Base-by-base conservation (phyloP, 306 rosid species). In the Dryas octopetala region DNA sequence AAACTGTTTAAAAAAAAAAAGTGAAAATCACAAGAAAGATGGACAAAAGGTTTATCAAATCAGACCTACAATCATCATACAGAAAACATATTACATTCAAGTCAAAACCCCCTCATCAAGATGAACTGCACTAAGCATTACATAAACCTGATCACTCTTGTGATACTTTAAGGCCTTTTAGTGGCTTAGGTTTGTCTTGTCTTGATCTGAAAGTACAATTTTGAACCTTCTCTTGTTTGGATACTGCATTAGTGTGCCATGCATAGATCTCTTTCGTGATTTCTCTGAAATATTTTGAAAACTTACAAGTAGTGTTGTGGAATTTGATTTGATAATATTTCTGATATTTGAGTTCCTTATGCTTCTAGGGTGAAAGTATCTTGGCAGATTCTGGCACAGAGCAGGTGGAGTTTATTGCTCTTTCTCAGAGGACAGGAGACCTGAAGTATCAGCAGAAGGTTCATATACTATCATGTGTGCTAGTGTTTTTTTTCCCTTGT, bases 381-480 rank as follows among this genome's bases (percentile, higher is more conserved):
- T 77, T 96, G 82, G 99, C 99, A 66, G 98, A 96, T 88, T 87
- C 98, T 63, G 99, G 96, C 72, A 92, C 99, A 32, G 99, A 96
- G 83, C 99, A 96, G 84, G 88, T 96, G 75, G 99, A 96, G 79
- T 96, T 96, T 80, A 96, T 96, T 86, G 96, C 83, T 84, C 89
- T 92, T 80, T 96, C 99, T 77, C 96, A 96, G 83, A 88, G 99
- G 80, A 96, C 98, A 15, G 99, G 99, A 64, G 98, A 96, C 61
- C 92, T 86, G 1, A 92, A 90, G 87, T 96, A 96, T 84, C 97
- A 90, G 85, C 86, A 78, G 85, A 96, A 90, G 99, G 99, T 96
- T 46, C 19, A 45, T 71, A 23, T 66, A 53, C 66, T 50, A 45
- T 78, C 46, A 59, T 50, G 38, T 51, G 43, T 48, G 70, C 66